Percentiles rank a stretch among this genome's conserved stretches.
These are phyloP conservation scores for Lachancea waltii DNA, from an alignment of 805 yeast species.

Conservation along the genomic window DNA sequence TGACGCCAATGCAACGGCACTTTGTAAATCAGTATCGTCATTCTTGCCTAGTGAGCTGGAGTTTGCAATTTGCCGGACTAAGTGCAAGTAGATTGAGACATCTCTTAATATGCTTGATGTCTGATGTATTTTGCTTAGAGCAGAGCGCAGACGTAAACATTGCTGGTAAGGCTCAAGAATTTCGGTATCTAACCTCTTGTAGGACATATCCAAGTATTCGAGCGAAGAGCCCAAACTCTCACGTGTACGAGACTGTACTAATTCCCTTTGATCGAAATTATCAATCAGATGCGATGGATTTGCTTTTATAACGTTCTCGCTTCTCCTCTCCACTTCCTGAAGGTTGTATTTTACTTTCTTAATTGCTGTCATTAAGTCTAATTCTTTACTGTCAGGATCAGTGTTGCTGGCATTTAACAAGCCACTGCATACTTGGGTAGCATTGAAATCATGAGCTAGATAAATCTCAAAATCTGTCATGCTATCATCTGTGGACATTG, in stretches of 20 bases:
- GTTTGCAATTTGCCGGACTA: conserved; percentile 18
- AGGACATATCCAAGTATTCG: conserved; percentile 27
- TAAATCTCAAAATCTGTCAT: conserved; percentile 25
- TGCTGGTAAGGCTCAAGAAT: conserved; percentile 26
- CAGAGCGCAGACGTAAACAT: conserved; percentile 27
- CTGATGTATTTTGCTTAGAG: conserved; percentile 30
- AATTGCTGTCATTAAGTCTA: conserved; percentile 28
- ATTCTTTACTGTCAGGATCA: conserved; percentile 11
- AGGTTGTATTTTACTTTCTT: conserved; percentile 27
- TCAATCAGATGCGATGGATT: conserved; percentile 23
- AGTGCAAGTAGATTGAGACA: conserved; percentile 24
- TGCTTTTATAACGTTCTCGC: conserved; percentile 17
- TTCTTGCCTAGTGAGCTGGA: not conserved
- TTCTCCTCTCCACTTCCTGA: conserved; percentile 22
- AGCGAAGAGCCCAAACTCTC: conserved; percentile 20
- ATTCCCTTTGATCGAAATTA: conserved; percentile 18
- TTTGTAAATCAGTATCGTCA: conserved; percentile 8
- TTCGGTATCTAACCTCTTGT: conserved; percentile 27
- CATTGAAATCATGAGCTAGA: conserved; percentile 18
- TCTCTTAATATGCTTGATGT: conserved; percentile 29
- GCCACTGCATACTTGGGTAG: conserved; percentile 20
- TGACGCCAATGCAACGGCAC: conserved; percentile 19
- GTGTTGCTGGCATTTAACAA: conserved; percentile 20
- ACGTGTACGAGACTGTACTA: conserved; percentile 12
- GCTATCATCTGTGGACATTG: not conserved